Evolutionary conservation across 164 flowering plant species (phyloP).

Genomic region (Chloranthus sessilifolius): DNA sequence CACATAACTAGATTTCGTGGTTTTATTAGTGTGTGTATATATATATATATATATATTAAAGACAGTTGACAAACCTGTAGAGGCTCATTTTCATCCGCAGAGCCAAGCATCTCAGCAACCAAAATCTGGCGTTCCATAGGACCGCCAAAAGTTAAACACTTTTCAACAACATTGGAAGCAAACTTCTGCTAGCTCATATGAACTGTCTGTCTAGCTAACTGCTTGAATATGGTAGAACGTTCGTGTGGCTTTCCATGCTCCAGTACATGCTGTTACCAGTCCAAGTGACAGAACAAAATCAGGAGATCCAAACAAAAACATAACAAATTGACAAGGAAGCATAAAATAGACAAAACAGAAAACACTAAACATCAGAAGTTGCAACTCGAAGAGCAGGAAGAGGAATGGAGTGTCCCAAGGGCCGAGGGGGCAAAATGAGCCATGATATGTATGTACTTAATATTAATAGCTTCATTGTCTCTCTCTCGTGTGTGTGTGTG

Average conservation of each 20-base stretch:
- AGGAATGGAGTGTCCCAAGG: no score
- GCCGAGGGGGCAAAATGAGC: no score
- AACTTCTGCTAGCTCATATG: slow-evolving; percentile 94
- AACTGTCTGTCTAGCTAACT: slow-evolving; percentile 74
- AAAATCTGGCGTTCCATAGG: slow-evolving; percentile 58
- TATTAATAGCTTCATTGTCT: no score
- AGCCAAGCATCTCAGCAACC: slow-evolving; percentile 84
- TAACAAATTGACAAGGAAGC: no score
- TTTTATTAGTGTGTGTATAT: no score
- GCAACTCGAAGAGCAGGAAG: no score
- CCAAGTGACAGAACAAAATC: slow-evolving; percentile 4
- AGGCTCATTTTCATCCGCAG: slow-evolving; percentile 88
- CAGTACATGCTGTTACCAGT: slow-evolving; percentile 71
- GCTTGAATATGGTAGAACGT: slow-evolving; percentile 57
- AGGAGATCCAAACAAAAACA: neutral
- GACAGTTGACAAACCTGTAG: slow-evolving; percentile 66
- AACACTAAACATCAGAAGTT: no score
- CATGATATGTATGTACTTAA: no score
- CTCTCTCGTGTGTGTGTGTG: no score
- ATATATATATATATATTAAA: no score
- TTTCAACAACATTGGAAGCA: slow-evolving; percentile 89
- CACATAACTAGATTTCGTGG: no score
- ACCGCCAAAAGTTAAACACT: slow-evolving; percentile 71
- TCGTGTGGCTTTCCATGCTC: slow-evolving; percentile 90
- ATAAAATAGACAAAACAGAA: no score